Evolutionary conservation across 2,329 filamentous ascomycete species (phyloP).

Genomic region (Phialemoniopsis sp.): DNA sequence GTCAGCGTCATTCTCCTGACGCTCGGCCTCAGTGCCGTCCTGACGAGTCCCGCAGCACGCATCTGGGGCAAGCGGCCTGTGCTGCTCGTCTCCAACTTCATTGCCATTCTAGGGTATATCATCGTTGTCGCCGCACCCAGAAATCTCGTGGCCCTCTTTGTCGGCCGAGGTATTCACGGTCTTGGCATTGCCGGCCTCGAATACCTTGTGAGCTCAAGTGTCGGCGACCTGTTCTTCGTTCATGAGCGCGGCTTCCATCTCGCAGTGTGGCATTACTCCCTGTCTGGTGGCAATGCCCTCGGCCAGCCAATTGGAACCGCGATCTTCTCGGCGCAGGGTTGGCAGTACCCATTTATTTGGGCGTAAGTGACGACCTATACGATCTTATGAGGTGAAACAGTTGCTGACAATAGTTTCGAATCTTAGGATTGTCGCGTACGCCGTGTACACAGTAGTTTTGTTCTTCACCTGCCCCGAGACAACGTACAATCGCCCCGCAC

Average conservation of each 20-base stretch:
- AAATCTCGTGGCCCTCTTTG: too few relatives aligned
- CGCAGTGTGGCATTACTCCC: slow-evolving; percentile 27
- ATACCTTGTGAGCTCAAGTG: too few relatives aligned
- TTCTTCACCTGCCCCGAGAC: slow-evolving; percentile 38
- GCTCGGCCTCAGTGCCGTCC: slow-evolving; percentile 24
- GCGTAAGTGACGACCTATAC: too few relatives aligned
- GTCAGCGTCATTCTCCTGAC: too few relatives aligned
- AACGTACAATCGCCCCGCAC: slow-evolving; percentile 23
- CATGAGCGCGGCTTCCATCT: too few relatives aligned
- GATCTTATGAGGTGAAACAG: too few relatives aligned
- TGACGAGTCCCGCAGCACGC: slow-evolving; percentile 20
- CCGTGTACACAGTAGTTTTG: slow-evolving; percentile 26
- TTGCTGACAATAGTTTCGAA: too few relatives aligned
- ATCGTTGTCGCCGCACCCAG: slow-evolving; percentile 18
- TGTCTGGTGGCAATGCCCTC: slow-evolving; percentile 4
- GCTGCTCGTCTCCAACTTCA: slow-evolving; percentile 23
- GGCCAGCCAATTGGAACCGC: slow-evolving; percentile 3
- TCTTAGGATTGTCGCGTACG: slow-evolving; percentile 25
- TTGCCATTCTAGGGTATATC: slow-evolving; percentile 20
- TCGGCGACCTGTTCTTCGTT: too few relatives aligned
- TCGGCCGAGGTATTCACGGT: too few relatives aligned
- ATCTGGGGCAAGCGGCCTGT: slow-evolving; percentile 25
- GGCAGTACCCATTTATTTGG: too few relatives aligned
- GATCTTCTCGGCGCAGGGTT: too few relatives aligned
- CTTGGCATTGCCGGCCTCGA: too few relatives aligned